Evolutionary conservation across 352 stramenopile genomes (phyloP), one percentile per base, ranked within the genome.

Genomic region (Blastocystis sp.): DNA sequence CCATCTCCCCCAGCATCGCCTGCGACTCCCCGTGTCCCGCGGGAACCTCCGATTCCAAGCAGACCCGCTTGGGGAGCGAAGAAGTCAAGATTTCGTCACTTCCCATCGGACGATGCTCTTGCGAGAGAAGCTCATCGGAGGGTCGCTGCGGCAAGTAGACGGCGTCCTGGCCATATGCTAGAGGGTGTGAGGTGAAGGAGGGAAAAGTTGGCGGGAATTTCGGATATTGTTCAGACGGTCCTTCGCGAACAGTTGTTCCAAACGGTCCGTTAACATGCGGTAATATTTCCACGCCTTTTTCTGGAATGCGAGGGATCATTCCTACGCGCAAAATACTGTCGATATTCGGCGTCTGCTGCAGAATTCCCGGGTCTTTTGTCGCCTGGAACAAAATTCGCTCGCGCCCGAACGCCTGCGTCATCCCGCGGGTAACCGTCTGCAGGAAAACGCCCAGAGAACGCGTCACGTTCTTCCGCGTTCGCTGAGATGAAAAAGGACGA

Each of bases 261-360:
- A 11, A 3, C 69, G 69, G 53, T 81, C 69, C 6, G 24, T 59
- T 6, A 81, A 24, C 69, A 81, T 81, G 0, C 69, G 69, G 40
- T 81, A 81, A 40, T 81, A 81, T 24, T 63, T 64, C 69, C 69
- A 81, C 24, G 69, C 69, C 61, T 72, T 49, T 32, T 32, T n/a
- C n/a, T 14, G n/a, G 27, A 0, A 49, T 29, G 21, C 36, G 7
- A 48, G 21, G 3, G 32, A 49, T n/a, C 21, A 53, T 54, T 75
- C 36, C 36, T 51, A 46, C 63, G 24, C 32, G 27, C n/a, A 75
- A 29, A 14, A 34, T 40, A 7, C 42, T 51, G 0, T 40, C 63
- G 6, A 75, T 6, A 48, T 40, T 51, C 0, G 21, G 21, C 18
- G 18, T 48, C 0, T 14, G 18, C 21, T 21, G 0, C 7, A 75